Conservation (phyloP, 2,329 filamentous ascomycete species). For the Colletotrichum salicis region DNA sequence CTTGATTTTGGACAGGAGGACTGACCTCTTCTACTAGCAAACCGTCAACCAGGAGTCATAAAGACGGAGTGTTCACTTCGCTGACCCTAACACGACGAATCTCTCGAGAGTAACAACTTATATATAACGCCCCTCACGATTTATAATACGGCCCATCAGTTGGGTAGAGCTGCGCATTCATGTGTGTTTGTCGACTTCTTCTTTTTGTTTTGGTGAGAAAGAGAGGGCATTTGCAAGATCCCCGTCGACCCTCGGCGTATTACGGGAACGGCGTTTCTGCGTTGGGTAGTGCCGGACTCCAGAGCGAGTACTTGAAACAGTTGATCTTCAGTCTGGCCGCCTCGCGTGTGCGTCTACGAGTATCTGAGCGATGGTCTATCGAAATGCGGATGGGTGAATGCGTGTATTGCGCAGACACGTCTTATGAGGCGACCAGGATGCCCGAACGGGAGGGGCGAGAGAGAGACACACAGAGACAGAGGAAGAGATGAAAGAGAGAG, state of each 20-base stretch:
- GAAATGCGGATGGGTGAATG: background rate
- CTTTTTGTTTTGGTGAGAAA: conserved; percentile 10
- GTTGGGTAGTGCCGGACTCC: background rate
- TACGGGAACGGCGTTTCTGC: conserved; percentile 20
- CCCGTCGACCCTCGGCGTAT: background rate
- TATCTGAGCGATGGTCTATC: background rate
- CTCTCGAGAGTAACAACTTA: conserved; percentile 4
- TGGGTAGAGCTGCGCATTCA: conserved; percentile 33
- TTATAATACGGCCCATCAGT: conserved; percentile 25
- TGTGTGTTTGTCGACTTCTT: conserved; percentile 23
- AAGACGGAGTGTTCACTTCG: background rate
- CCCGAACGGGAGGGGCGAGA: background rate
- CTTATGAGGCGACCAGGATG: conserved; percentile 17
- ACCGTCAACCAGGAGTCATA: conserved; percentile 41
- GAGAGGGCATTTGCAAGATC: background rate
- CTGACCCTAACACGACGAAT: conserved; percentile 20
- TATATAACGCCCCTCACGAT: conserved; percentile 31
- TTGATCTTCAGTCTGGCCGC: background rate
- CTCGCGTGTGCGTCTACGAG: background rate
- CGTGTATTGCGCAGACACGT: conserved; percentile 2
- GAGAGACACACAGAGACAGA: background rate
- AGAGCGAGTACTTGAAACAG: background rate
- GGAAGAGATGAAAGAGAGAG: background rate
- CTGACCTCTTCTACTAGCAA: conserved; percentile 35
- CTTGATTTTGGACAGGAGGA: background rate